These are phyloP conservation scores for Rhododendron simsii DNA, from an alignment of 148 eudicot genomes.

Conservation along the genomic window DNA sequence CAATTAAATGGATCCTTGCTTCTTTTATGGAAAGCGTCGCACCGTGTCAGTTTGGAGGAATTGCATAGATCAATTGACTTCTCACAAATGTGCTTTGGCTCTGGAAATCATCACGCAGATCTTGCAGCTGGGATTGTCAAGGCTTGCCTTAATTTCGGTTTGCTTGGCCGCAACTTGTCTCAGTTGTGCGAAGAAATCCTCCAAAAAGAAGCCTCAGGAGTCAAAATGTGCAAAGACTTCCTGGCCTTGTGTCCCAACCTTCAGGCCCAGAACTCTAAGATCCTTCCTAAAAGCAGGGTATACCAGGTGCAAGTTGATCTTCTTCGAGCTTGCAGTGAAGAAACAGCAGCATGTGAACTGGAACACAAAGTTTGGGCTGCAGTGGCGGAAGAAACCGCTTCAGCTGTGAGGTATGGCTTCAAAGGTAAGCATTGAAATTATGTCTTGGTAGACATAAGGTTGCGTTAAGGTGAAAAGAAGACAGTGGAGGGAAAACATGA, in stretches of 20 bases:
- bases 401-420: conserved; percentile 93
- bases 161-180: conserved; percentile 85
- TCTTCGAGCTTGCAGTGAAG: conserved; percentile 66
- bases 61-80: conserved; percentile 89
- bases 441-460: not conserved
- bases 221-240: conserved; percentile 60
- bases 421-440: conserved; percentile 44
- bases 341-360: conserved; percentile 44
- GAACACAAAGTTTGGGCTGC: conserved; percentile 91
- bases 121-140: conserved; percentile 79
- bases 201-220: conserved; percentile 64
- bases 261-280: conserved; percentile 51
- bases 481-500: not conserved
- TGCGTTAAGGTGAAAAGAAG: not conserved
- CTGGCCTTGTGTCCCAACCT: conserved; percentile 61
- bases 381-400: conserved; percentile 94
- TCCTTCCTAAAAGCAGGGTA: conserved; percentile 88
- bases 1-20: conserved; percentile 37
- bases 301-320: conserved; percentile 89
- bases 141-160: conserved; percentile 79
- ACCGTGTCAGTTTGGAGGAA: conserved; percentile 83
- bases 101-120: conserved; percentile 79
- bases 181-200: conserved; percentile 80
- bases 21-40: conserved; percentile 53
- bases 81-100: conserved; percentile 70